Conservation (phyloP, 495 filamentous ascomycete species). For the Aspergillus affinis region DNA sequence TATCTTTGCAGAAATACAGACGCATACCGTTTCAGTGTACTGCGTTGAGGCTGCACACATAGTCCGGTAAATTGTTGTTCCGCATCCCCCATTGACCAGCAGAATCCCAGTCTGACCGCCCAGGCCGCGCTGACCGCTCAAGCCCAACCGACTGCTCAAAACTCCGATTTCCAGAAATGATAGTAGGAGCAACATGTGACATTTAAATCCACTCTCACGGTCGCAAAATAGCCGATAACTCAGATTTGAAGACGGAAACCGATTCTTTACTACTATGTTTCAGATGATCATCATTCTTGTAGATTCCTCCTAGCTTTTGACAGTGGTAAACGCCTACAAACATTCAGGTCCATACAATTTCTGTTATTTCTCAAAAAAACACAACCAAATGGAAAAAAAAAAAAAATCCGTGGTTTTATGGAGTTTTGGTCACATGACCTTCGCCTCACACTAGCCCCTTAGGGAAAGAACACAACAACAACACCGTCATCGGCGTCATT, state of each 20-base stretch:
- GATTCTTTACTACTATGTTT: neutral
- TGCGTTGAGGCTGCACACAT: neutral
- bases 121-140: neutral
- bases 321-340: neutral
- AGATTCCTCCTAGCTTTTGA: neutral
- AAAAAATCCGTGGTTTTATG: neutral
- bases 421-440: neutral
- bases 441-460: neutral
- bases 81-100: neutral
- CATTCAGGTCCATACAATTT: neutral
- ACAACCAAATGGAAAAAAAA: too few relatives aligned
- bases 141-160: neutral
- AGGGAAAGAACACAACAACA: neutral
- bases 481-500: too few relatives aligned
- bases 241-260: neutral
- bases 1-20: too few relatives aligned
- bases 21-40: too few relatives aligned
- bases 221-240: neutral
- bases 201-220: neutral
- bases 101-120: neutral
- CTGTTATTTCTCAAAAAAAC: neutral
- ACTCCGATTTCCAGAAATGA: neutral
- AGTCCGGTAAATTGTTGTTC: neutral
- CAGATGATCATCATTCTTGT: neutral
- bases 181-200: neutral